Evolutionary conservation across 495 filamentous ascomycete species (phyloP), one percentile per base, ranked within the genome.

Genomic region (Penicillium chermesinum): DNA sequence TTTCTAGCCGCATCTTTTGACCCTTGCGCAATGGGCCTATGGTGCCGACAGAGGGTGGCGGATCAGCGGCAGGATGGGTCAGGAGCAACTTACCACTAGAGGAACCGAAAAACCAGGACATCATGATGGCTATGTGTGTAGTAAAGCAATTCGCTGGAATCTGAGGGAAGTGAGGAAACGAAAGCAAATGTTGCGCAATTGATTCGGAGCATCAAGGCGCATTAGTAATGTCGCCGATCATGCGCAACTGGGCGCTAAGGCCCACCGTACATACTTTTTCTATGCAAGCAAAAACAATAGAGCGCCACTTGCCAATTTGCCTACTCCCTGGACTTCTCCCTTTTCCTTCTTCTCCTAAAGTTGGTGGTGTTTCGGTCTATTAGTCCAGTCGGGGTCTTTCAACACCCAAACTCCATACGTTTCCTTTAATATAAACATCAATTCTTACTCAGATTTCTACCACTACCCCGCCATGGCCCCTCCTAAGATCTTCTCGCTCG

Each of bases 401-500:
- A 19, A 3, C 17, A n/a, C 21, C 25, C 5, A 30, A 10, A 10
- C 4, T 36, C 36, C 32, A 12, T 8, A n/a, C 30, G 27, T 35
- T 27, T 35, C 27, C 37, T 25, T 35, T 14, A 41, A 30, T 27
- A 17, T 7, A 27, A 21, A 20, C 27, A 7, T 9, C 36, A 30
- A 36, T 25, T 22, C 2, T 37, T 22, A 27, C 19, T 3, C n/a
- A 3, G 38, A 40, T 35, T 27, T 22, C 38, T 36, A 2, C 15
- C 30, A 50, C 35, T 69, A 65, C 61, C 58, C 77, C 62, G 54
- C 63, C 62, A 77, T 83, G 79, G 65, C 75, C 61, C 69, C 72
- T 60, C 60, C 72, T 41, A 93, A 88, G 69, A 66, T 89, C 64
- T 96, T 95, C 70, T 89, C 89, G 54, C 83, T 97, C 61, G 86